phyloP scores from a whole-genome alignment of 192 early-diverging fungal genomes.

The Helicostylum pulchrum region DNA sequence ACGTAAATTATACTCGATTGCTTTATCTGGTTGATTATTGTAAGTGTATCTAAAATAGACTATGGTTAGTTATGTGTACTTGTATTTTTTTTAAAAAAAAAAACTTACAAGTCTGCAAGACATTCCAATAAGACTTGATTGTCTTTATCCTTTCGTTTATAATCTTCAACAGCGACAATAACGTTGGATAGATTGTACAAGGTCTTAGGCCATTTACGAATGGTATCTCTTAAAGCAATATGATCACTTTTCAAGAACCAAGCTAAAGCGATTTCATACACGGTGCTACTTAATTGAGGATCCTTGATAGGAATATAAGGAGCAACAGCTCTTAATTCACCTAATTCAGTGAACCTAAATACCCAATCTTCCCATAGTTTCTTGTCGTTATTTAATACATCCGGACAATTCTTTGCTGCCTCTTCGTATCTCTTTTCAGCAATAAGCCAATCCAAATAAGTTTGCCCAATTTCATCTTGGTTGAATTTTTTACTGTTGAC shows the following conservation, averaged over 20 bases:
- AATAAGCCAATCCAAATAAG: slow-evolving; percentile 75
- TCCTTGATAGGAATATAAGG: slow-evolving; percentile 72
- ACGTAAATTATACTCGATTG: slow-evolving; percentile 78
- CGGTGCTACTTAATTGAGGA: slow-evolving; percentile 69
- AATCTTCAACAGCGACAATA: slow-evolving; percentile 71
- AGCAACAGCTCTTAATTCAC: slow-evolving; percentile 71
- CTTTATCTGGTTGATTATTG: slow-evolving; percentile 70
- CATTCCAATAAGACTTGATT: slow-evolving; percentile 65
- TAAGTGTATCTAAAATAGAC: slow-evolving; percentile 53
- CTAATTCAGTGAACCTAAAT: slow-evolving; percentile 77
- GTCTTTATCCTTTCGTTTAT: slow-evolving; percentile 54
- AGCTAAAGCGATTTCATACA: slow-evolving; percentile 88
- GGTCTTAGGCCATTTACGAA: slow-evolving; percentile 75
- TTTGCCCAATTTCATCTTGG: slow-evolving; percentile 78
- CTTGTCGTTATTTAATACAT: slow-evolving; percentile 66
- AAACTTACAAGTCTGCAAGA: slow-evolving; percentile 69
- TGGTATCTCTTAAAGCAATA: slow-evolving; percentile 49
- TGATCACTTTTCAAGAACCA: slow-evolving; percentile 64
- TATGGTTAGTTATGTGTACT: background rate
- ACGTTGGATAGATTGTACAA: slow-evolving; percentile 77
- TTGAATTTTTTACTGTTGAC: slow-evolving; percentile 44
- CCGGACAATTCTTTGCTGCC: slow-evolving; percentile 70
- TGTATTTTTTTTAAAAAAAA: background rate
- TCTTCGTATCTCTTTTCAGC: slow-evolving; percentile 55
- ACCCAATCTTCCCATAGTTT: slow-evolving; percentile 91